Conservation (phyloP, 331 rosid species). For the Malus hybrid region DNA sequence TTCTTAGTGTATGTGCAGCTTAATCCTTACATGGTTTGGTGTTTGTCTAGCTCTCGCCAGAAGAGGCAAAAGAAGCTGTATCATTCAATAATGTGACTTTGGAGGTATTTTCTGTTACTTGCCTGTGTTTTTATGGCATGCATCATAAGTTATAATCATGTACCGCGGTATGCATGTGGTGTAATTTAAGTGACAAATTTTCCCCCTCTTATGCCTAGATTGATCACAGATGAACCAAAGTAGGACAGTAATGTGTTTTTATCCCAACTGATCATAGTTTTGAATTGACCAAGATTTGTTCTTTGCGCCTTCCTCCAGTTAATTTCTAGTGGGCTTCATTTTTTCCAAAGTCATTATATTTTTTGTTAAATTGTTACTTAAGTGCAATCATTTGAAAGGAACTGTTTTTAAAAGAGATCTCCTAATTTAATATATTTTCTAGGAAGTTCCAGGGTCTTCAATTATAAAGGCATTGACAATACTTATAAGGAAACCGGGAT, state of each 20-base stretch:
- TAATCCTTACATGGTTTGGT: conserved; percentile 3
- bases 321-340: not conserved
- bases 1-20: not conserved
- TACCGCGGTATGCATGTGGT: conserved; percentile 9
- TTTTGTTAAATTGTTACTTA: too few relatives aligned
- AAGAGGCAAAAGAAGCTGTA: conserved; percentile 65
- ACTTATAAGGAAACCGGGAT: too few relatives aligned
- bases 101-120: conserved; percentile 40
- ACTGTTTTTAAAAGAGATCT: too few relatives aligned
- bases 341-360: not conserved
- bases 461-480: too few relatives aligned
- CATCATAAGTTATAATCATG: not conserved
- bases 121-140: not conserved
- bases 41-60: conserved; percentile 56
- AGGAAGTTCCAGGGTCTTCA: too few relatives aligned
- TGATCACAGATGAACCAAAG: not conserved
- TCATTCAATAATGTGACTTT: conserved; percentile 56
- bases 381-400: too few relatives aligned
- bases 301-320: not conserved
- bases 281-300: not conserved
- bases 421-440: too few relatives aligned
- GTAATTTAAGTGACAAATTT: not conserved
- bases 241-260: not conserved
- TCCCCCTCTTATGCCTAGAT: not conserved
- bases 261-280: not conserved